These are phyloP conservation scores for Corylus heterophylla DNA, from an alignment of 306 rosid species.

Conservation along the genomic window DNA sequence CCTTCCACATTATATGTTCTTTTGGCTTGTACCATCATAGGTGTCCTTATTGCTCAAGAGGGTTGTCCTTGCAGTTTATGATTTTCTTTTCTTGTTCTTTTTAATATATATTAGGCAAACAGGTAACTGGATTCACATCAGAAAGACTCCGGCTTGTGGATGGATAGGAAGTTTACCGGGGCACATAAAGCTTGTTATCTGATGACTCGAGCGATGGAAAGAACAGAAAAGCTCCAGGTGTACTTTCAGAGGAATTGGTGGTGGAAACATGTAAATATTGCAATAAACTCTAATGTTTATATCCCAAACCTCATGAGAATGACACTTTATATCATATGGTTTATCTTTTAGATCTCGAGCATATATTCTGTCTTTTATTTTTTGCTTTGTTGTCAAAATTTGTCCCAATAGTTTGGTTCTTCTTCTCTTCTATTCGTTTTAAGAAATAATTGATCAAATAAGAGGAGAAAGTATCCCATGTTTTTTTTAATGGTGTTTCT, in stretches of 20 bases:
- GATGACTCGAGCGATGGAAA: neutral
- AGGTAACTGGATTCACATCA: conserved; percentile 35
- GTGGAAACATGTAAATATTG: conserved; percentile 13
- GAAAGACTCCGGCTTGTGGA: conserved; percentile 18
- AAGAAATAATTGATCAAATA: too few relatives aligned
- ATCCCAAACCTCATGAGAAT: conserved; percentile 7
- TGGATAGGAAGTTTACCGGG: conserved; percentile 14
- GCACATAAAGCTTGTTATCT: neutral
- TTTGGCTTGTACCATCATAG: neutral
- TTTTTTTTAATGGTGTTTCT: too few relatives aligned
- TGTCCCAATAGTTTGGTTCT: neutral
- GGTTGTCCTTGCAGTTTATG: neutral
- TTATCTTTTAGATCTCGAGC: neutral
- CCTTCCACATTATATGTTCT: neutral
- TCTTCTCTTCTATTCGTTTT: too few relatives aligned
- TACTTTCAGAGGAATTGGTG: neutral
- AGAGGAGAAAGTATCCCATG: too few relatives aligned
- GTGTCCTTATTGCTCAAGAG: neutral
- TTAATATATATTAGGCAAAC: conserved; percentile 38
- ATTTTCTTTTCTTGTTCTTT: neutral
- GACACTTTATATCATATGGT: neutral
- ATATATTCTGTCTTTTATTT: neutral
- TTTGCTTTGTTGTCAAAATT: neutral
- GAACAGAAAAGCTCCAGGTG: neutral
- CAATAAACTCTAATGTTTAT: conserved; percentile 9